Conservation (phyloP, 148 eudicot genomes). For the Fagopyrum esculentum region DNA sequence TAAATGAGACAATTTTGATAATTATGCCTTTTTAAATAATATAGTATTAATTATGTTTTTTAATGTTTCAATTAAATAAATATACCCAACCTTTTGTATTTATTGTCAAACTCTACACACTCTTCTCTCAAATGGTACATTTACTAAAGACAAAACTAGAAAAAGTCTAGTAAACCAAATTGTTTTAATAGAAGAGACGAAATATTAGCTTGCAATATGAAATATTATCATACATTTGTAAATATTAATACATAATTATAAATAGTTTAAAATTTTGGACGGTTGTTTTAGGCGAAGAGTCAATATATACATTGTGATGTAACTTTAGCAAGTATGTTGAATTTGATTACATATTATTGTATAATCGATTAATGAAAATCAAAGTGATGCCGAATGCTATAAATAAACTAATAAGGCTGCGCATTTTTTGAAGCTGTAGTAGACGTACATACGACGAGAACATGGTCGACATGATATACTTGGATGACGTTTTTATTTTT, state of each 20-base stretch:
- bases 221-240: background rate
- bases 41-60: no score
- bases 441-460: background rate
- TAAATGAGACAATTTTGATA: no score
- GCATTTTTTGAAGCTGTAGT: background rate
- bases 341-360: background rate
- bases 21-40: no score
- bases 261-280: background rate
- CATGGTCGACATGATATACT: conserved; percentile 2
- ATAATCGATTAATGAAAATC: background rate
- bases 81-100: no score
- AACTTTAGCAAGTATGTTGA: background rate
- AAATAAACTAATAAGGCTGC: background rate
- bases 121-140: no score
- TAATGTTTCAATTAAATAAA: no score
- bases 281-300: background rate
- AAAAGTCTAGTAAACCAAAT: no score
- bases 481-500: background rate
- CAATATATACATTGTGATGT: background rate
- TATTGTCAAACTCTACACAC: no score
- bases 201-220: background rate
- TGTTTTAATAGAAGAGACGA: background rate
- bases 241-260: background rate
- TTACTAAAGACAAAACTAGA: no score
- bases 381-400: background rate